These are phyloP conservation scores for Arabidopsis arenosa DNA, from an alignment of 345 rosid genomes.

Conservation along the genomic window DNA sequence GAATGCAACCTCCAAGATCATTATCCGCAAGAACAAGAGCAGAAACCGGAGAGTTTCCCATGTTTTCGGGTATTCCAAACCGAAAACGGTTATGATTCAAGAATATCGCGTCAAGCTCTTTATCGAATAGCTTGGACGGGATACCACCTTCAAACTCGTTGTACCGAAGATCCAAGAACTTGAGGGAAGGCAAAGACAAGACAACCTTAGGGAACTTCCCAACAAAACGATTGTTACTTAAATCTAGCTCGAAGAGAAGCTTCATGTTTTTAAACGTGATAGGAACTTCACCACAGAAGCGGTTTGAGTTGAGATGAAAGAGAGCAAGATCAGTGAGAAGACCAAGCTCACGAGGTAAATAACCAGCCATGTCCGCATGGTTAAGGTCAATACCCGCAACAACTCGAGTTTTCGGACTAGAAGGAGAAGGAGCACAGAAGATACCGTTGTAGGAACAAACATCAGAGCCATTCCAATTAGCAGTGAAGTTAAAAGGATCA, in stretches of 20 bases:
- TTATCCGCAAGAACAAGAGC: slow-evolving; percentile 73
- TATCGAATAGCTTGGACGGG: slow-evolving; percentile 66
- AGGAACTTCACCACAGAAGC: slow-evolving; percentile 70
- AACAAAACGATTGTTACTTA: slow-evolving; percentile 76
- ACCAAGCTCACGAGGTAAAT: slow-evolving; percentile 65
- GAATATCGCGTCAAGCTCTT: slow-evolving; percentile 66
- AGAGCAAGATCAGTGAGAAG: slow-evolving; percentile 70
- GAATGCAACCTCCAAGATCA: slow-evolving; percentile 77
- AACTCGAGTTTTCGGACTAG: slow-evolving; percentile 45
- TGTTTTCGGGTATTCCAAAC: slow-evolving; percentile 63
- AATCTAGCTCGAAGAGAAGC: slow-evolving; percentile 69
- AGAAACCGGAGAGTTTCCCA: slow-evolving; percentile 79
- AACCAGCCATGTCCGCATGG: slow-evolving; percentile 79
- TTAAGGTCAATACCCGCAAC: slow-evolving; percentile 77
- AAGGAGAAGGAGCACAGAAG: slow-evolving; percentile 58
- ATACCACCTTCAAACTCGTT: slow-evolving; percentile 75
- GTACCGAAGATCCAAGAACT: slow-evolving; percentile 72
- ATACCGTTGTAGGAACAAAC: slow-evolving; percentile 72
- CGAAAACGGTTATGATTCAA: slow-evolving; percentile 67
- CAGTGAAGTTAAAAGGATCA: slow-evolving; percentile 74
- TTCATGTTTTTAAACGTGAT: slow-evolving; percentile 54
- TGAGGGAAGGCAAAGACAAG: slow-evolving; percentile 58
- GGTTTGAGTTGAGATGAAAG: slow-evolving; percentile 75
- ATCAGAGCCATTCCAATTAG: slow-evolving; percentile 63
- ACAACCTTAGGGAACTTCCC: slow-evolving; percentile 67